A percentile compares a stretch with the other conserved stretches of the same genome.
Conservation (phyloP, 176 grass and related monocot genomes). For the Oryza coarctata region DNA sequence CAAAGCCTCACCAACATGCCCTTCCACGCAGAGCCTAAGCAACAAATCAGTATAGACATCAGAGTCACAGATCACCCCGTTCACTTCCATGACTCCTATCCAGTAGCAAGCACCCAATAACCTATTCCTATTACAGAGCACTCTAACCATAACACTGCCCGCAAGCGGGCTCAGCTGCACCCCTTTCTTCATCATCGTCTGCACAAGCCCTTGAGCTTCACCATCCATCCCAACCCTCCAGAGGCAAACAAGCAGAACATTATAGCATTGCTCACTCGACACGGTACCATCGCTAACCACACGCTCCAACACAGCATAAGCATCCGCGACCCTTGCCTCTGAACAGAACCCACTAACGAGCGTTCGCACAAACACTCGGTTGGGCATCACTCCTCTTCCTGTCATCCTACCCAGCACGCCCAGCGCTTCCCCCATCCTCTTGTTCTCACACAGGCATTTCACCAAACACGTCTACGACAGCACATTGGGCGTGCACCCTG, state of each 20-base stretch:
- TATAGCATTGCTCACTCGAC: constrained; percentile 55
- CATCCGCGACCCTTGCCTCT: background rate
- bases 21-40: constrained; percentile 52
- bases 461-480: constrained; percentile 93
- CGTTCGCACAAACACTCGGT: constrained; percentile 57
- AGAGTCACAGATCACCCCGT: constrained; percentile 53
- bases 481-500: constrained; percentile 49
- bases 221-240: constrained; percentile 33
- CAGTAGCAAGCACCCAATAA: constrained; percentile 60
- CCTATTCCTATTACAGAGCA: constrained; percentile 39
- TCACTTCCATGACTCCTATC: constrained; percentile 53
- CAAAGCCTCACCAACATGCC: constrained; percentile 41
- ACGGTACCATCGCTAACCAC: constrained; percentile 42
- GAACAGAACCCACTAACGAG: constrained; percentile 56
- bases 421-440: constrained; percentile 44
- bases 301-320: constrained; percentile 54
- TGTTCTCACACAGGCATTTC: constrained; percentile 72
- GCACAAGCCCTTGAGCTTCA: constrained; percentile 52
- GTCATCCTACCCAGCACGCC: constrained; percentile 65
- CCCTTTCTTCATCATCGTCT: constrained; percentile 65
- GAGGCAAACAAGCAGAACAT: constrained; percentile 64
- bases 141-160: constrained; percentile 57
- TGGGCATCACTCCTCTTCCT: constrained; percentile 53
- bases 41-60: constrained; percentile 57
- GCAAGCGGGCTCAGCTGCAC: constrained; percentile 43